Conservation (phyloP, 306 rosid species). For the Cucurbita maxima region DNA sequence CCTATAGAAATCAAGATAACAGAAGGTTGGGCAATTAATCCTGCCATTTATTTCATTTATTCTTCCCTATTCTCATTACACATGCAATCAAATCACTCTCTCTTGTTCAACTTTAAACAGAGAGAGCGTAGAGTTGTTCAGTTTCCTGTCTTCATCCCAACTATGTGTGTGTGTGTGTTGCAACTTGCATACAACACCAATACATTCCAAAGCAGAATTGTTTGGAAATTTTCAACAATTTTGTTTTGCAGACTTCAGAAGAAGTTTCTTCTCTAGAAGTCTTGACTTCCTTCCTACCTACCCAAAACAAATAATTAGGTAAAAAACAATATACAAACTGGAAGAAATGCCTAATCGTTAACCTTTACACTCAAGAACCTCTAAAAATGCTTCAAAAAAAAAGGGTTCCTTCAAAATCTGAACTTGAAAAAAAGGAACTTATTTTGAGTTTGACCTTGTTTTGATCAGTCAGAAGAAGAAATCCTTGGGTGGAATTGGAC, state of each 20-base stretch:
- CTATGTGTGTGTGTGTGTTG: background rate
- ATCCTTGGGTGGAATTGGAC: background rate
- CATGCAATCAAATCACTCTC: background rate
- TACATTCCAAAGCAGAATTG: background rate
- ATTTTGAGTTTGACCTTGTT: background rate
- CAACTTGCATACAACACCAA: background rate
- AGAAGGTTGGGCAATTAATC: slow-evolving; percentile 1
- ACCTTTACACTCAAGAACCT: background rate
- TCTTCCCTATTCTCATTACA: slow-evolving; percentile 1
- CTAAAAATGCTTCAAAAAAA: background rate
- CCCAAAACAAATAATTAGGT: background rate
- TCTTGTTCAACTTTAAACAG: background rate
- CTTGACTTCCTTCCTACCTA: background rate
- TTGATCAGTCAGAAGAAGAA: background rate
- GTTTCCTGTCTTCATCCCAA: background rate
- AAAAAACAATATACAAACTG: background rate
- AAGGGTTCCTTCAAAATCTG: background rate
- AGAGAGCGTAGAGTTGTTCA: slow-evolving; percentile 1
- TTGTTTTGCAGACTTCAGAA: background rate
- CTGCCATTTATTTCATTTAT: slow-evolving; percentile 7
- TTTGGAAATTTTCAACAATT: slow-evolving; percentile 1
- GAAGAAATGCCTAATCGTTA: background rate
- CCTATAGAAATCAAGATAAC: slow-evolving; percentile 1
- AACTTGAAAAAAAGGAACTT: background rate
- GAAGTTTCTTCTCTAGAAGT: slow-evolving; percentile 1